phyloP scores from a whole-genome alignment of 176 grass and related monocot genomes.

The Oryza brachyantha region DNA sequence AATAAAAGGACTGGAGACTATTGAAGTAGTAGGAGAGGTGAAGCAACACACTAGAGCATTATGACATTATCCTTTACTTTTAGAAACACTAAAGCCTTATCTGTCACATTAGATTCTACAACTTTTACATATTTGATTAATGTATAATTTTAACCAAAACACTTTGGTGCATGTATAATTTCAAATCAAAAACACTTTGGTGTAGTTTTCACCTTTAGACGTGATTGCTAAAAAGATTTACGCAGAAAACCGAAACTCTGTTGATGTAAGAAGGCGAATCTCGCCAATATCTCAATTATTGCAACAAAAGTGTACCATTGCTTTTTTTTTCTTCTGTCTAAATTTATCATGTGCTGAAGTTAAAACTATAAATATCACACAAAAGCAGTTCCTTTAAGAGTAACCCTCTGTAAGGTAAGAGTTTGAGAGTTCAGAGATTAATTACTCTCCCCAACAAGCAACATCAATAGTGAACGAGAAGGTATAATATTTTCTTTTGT shows the following conservation, averaged over 20 bases:
- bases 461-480: background rate
- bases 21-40: background rate
- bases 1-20: background rate
- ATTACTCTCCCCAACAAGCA: background rate
- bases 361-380: background rate
- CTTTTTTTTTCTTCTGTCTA: background rate
- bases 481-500: background rate
- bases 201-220: conserved; percentile 24
- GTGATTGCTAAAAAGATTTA: conserved; percentile 4
- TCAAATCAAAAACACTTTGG: background rate
- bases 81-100: conserved; percentile 4
- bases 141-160: too few relatives aligned
- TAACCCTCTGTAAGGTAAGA: too few relatives aligned
- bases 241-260: conserved; percentile 14
- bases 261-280: background rate
- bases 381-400: background rate
- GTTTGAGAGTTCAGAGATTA: too few relatives aligned
- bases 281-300: conserved; percentile 27
- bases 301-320: background rate
- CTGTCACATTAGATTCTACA: background rate
- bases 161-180: background rate
- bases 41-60: background rate
- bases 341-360: background rate
- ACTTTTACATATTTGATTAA: too few relatives aligned
- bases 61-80: background rate